Conservation (phyloP, 805 yeast genomes). For the Monosporozyma yasuniensis region DNA sequence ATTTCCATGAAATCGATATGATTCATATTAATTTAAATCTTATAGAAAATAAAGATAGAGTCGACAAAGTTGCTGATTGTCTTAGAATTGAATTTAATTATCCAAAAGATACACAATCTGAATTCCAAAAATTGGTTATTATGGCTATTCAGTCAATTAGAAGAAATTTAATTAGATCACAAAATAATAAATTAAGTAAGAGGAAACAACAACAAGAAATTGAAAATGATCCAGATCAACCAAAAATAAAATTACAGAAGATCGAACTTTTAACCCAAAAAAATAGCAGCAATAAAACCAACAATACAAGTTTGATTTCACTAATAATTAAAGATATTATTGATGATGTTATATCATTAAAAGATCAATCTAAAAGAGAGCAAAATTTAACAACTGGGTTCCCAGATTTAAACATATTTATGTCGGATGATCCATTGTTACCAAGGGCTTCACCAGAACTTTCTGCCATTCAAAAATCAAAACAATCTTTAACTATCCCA, state of each 20-base stretch:
- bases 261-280: constrained; percentile 47
- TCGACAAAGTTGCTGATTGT: constrained; percentile 64
- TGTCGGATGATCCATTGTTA: not conserved
- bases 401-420: constrained; percentile 2
- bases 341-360: constrained; percentile 16
- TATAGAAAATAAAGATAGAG: constrained; percentile 80
- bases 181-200: constrained; percentile 24
- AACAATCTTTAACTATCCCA: constrained; percentile 7
- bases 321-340: constrained; percentile 14
- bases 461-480: not conserved
- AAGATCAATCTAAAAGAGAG: constrained; percentile 13
- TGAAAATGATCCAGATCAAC: not conserved
- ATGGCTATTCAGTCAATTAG: constrained; percentile 93
- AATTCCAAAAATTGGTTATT: constrained; percentile 76
- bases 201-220: not conserved
- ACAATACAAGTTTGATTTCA: not conserved
- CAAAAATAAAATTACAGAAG: not conserved
- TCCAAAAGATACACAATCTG: constrained; percentile 24
- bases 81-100: constrained; percentile 72
- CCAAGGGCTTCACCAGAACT: not conserved
- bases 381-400: not conserved
- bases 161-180: constrained; percentile 69
- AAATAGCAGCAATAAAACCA: constrained; percentile 56
- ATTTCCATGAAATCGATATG: constrained; percentile 46
- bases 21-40: constrained; percentile 55